Conservation (phyloP, 2,329 filamentous ascomycete species). For the Lasiodiplodia gonubiensis region DNA sequence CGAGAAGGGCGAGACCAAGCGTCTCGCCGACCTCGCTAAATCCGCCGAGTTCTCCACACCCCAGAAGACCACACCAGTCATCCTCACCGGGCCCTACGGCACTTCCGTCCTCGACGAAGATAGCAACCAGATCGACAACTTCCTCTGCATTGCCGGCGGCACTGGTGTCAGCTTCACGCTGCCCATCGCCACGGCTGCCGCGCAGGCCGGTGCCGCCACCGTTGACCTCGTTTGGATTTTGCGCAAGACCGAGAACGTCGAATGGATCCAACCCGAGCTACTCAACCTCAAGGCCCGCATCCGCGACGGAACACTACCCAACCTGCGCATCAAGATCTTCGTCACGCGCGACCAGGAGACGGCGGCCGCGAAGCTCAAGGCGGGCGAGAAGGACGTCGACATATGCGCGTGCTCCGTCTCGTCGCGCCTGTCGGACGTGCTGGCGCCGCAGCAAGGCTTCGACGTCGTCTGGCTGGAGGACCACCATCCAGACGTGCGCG, state of each 20-base stretch:
- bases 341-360: slow-evolving; percentile 16
- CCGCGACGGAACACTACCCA: slow-evolving; percentile 4
- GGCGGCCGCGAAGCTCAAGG: not conserved
- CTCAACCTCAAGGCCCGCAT: slow-evolving; percentile 32
- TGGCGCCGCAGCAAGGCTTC: slow-evolving; percentile 30
- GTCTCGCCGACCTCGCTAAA: slow-evolving; percentile 40
- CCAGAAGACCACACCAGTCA: slow-evolving; percentile 36
- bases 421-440: slow-evolving; percentile 18
- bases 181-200: slow-evolving; percentile 41
- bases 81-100: slow-evolving; percentile 45
- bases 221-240: slow-evolving; percentile 45
- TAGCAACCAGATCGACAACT: slow-evolving; percentile 36
- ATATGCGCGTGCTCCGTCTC: slow-evolving; percentile 3
- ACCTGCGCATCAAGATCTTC: slow-evolving; percentile 24
- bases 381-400: slow-evolving; percentile 15
- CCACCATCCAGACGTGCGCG: slow-evolving; percentile 34
- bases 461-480: slow-evolving; percentile 36
- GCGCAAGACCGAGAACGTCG: slow-evolving; percentile 41
- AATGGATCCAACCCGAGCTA: slow-evolving; percentile 46
- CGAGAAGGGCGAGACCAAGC: slow-evolving; percentile 42
- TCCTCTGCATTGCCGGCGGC: slow-evolving; percentile 45
- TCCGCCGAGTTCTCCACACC: slow-evolving; percentile 28
- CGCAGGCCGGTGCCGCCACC: slow-evolving; percentile 36
- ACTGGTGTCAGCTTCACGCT: slow-evolving; percentile 48
- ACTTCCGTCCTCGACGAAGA: slow-evolving; percentile 34